Percentiles rank a stretch among this genome's conserved stretches.
These are phyloP conservation scores for Ustilago nuda DNA, from an alignment of 1,284 basidiomycete genomes.

Conservation along the genomic window DNA sequence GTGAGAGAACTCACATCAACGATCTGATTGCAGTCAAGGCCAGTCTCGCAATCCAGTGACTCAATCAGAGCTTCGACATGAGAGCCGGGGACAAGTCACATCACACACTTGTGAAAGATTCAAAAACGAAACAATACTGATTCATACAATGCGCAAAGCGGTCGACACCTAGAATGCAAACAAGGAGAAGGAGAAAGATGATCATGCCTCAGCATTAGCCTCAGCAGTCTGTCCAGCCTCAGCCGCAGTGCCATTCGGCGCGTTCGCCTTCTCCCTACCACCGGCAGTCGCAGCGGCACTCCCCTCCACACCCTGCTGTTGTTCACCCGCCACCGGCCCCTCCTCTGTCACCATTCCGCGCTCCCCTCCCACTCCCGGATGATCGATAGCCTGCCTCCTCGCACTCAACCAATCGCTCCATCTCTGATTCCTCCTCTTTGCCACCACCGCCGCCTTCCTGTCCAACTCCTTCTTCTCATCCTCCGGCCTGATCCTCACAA, in stretches of 20 bases:
- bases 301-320: constrained; percentile 6
- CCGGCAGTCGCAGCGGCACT: neutral
- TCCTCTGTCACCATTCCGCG: constrained; percentile 5
- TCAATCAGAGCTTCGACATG: no score
- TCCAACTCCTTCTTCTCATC: constrained; percentile 37
- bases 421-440: constrained; percentile 32
- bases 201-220: constrained; percentile 15
- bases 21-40: no score
- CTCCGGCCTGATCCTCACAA: constrained; percentile 57
- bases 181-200: neutral
- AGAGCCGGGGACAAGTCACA: no score
- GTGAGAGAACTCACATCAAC: no score
- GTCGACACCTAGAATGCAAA: constrained; percentile 8
- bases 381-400: constrained; percentile 53
- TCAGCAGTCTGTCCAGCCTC: constrained; percentile 17
- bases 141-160: neutral
- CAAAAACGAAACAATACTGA: neutral
- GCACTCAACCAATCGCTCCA: constrained; percentile 58
- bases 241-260: constrained; percentile 21
- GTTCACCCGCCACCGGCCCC: neutral
- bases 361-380: constrained; percentile 21
- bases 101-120: neutral
- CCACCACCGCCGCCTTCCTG: constrained; percentile 30
- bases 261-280: constrained; percentile 5
- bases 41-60: no score